These are phyloP conservation scores for Acacia melanoxylon DNA, from an alignment of 306 rosid species.

Conservation along the genomic window DNA sequence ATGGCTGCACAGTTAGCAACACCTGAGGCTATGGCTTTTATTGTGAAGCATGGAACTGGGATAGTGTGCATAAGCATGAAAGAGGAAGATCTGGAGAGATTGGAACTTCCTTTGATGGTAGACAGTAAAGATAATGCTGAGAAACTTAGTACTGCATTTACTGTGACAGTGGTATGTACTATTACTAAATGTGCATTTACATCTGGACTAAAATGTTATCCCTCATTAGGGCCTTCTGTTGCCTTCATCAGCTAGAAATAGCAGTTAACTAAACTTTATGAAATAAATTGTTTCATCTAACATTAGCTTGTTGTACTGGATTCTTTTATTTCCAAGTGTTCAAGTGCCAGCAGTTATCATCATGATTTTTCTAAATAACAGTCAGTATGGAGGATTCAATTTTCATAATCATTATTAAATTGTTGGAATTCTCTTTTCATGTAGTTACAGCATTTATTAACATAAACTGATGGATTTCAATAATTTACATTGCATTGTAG, in stretches of 20 bases:
- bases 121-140: constrained; percentile 70
- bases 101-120: constrained; percentile 86
- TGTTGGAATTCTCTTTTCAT: constrained; percentile 18
- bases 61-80: constrained; percentile 86
- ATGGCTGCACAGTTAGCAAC: constrained; percentile 88
- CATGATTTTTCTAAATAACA: background rate
- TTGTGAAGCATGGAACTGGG: constrained; percentile 89
- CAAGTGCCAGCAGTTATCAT: background rate
- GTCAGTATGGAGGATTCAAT: constrained; percentile 5
- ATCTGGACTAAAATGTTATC: constrained; percentile 8
- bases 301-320: constrained; percentile 26
- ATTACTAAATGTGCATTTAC: constrained; percentile 9
- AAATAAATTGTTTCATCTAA: constrained; percentile 18
- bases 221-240: constrained; percentile 17
- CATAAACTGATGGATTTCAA: constrained; percentile 27
- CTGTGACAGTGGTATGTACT: constrained; percentile 79
- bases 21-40: constrained; percentile 94
- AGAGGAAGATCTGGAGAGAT: constrained; percentile 75
- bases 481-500: constrained; percentile 40
- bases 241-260: constrained; percentile 17
- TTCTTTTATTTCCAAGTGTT: background rate
- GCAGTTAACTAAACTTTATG: background rate
- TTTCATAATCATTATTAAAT: background rate
- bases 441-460: constrained; percentile 10
- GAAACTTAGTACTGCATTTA: constrained; percentile 76